Conservation (phyloP, 1,284 basidiomycete species). For the Prillingera fragicola region DNA sequence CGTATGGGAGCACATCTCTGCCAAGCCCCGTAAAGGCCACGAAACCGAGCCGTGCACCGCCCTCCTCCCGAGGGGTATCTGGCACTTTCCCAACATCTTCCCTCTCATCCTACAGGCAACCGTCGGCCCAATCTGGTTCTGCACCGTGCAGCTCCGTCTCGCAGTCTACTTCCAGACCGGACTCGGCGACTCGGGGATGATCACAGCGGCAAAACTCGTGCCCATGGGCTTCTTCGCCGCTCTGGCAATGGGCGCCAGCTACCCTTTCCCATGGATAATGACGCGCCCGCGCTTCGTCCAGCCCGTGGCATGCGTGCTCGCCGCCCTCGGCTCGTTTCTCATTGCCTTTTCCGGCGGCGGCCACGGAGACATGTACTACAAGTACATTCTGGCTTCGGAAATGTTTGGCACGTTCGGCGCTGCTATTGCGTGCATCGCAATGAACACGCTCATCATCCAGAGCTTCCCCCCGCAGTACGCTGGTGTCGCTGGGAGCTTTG, state of each 20-base stretch:
- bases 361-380: slow-evolving; percentile 32
- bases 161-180: slow-evolving; percentile 39
- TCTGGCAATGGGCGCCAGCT: slow-evolving; percentile 27
- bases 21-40: too few species aligned
- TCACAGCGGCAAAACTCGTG: slow-evolving; percentile 34
- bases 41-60: too few species aligned
- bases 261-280: slow-evolving; percentile 31
- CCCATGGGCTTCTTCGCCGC: slow-evolving; percentile 40
- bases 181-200: slow-evolving; percentile 30
- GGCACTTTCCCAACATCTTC: slow-evolving; percentile 40
- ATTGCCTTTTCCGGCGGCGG: slow-evolving; percentile 34
- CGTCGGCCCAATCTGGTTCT: slow-evolving; percentile 28
- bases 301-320: slow-evolving; percentile 27
- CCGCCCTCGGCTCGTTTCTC: slow-evolving; percentile 32
- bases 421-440: too few species aligned
- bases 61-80: slow-evolving; percentile 37
- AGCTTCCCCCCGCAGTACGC: too few species aligned
- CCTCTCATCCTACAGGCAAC: slow-evolving; percentile 34
- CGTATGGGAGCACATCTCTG: slow-evolving; percentile 26
- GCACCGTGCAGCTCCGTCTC: slow-evolving; percentile 32
- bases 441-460: too few species aligned
- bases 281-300: slow-evolving; percentile 33
- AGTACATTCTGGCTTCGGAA: too few species aligned
- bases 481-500: too few species aligned
- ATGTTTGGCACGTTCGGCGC: too few species aligned